Conservation (phyloP, 768 basidiomycete species). For the Brasilioporus rufonigricans region DNA sequence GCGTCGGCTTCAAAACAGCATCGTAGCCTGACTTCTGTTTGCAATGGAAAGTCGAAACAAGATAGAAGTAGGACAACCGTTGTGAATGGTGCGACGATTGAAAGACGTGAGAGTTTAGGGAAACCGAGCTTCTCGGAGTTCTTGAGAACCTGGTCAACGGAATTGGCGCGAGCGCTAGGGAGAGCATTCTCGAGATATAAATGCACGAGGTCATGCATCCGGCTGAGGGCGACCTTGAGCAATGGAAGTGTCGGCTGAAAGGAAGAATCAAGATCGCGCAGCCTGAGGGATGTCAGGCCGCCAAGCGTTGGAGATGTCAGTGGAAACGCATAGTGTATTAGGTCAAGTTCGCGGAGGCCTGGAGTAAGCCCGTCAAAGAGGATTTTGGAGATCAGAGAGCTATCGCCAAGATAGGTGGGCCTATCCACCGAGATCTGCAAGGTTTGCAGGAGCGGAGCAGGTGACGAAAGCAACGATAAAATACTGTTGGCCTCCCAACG, state of each 20-base stretch:
- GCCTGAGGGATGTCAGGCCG: conserved; percentile 37
- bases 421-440: conserved; percentile 24
- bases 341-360: conserved; percentile 35
- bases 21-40: conserved; percentile 17
- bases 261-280: conserved; percentile 27
- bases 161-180: conserved; percentile 16
- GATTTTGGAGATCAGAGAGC: conserved; percentile 23
- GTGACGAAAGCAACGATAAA: conserved; percentile 20
- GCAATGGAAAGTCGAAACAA: conserved; percentile 6
- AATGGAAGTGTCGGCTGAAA: conserved; percentile 32
- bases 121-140: conserved; percentile 4
- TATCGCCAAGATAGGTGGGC: conserved; percentile 16
- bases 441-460: conserved; percentile 34
- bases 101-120: conserved; percentile 13
- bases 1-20: conserved; percentile 7
- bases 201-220: conserved; percentile 33
- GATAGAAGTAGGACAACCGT: conserved; percentile 15
- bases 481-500: conserved; percentile 24
- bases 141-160: neutral
- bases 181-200: conserved; percentile 38
- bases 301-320: conserved; percentile 37
- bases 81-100: conserved; percentile 19
- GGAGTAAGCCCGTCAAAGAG: conserved; percentile 35
- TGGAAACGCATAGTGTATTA: conserved; percentile 34
- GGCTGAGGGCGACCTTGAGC: conserved; percentile 33